Conservation (phyloP, 495 filamentous ascomycete species). For the Pyronema omphalodes region DNA sequence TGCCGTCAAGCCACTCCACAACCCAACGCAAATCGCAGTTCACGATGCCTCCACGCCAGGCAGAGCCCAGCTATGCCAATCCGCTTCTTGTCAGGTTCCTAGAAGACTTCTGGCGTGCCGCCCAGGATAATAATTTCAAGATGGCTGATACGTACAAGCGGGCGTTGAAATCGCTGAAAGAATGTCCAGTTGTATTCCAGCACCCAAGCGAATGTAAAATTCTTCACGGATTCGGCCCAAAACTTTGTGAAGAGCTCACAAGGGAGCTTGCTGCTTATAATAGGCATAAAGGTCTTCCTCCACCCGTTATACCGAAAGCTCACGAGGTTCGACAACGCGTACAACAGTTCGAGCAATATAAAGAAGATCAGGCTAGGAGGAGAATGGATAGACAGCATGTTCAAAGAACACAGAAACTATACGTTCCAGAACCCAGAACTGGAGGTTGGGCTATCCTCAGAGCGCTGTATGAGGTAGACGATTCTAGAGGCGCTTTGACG, state of each 20-base stretch:
- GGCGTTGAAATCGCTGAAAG: constrained; percentile 64
- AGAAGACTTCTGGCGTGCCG: constrained; percentile 62
- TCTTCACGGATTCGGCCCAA: constrained; percentile 47
- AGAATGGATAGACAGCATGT: constrained; percentile 35
- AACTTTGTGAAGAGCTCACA: neutral
- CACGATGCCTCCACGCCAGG: too few species aligned
- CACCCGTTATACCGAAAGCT: constrained; percentile 26
- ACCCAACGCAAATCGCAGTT: too few species aligned
- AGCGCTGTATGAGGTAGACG: constrained; percentile 40
- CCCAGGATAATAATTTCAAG: constrained; percentile 51
- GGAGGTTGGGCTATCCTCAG: constrained; percentile 59
- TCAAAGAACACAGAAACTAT: constrained; percentile 24
- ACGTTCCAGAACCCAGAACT: constrained; percentile 52
- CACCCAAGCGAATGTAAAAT: constrained; percentile 60
- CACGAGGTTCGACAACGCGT: constrained; percentile 53
- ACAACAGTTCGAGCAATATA: constrained; percentile 46
- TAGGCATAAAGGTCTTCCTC: neutral
- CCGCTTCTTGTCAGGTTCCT: constrained; percentile 59
- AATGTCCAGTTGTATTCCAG: constrained; percentile 51
- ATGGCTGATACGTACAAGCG: constrained; percentile 56
- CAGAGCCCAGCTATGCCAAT: constrained; percentile 37
- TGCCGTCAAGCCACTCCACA: too few species aligned
- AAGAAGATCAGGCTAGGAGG: constrained; percentile 38
- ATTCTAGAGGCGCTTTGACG: constrained; percentile 30
- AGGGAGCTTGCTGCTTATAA: neutral